These are phyloP conservation scores for Saturnispora mendoncae DNA, from an alignment of 805 yeast species.

Conservation along the genomic window DNA sequence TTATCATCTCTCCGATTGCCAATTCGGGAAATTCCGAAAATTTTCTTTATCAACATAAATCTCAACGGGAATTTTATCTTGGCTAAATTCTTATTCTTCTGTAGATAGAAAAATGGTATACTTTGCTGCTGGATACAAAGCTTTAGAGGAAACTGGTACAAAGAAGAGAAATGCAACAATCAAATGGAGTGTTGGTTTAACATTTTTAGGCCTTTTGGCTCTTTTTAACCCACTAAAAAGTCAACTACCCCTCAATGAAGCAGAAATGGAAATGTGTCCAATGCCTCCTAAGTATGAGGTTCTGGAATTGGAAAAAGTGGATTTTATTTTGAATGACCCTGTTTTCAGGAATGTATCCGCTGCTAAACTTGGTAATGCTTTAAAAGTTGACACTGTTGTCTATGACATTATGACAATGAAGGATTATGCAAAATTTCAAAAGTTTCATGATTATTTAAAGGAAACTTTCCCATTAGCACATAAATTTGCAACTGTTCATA, in stretches of 20 bases:
- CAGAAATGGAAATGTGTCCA: slow-evolving; percentile 17
- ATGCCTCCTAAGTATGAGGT: slow-evolving; percentile 18
- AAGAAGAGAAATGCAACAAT: neutral
- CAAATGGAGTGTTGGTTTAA: neutral
- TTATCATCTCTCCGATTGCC: neutral
- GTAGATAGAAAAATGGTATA: neutral
- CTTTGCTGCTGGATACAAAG: neutral
- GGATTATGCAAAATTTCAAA: slow-evolving; percentile 17
- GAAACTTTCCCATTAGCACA: slow-evolving; percentile 28
- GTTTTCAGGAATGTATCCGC: slow-evolving; percentile 31
- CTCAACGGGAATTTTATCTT: too few relatives aligned
- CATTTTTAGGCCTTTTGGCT: neutral
- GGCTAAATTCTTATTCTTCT: too few relatives aligned
- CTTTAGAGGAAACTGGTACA: neutral
- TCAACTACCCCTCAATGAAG: neutral
- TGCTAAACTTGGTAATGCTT: slow-evolving; percentile 37
- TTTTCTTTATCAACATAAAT: too few relatives aligned
- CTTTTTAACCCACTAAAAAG: slow-evolving; percentile 3
- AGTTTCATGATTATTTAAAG: slow-evolving; percentile 18
- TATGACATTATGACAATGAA: slow-evolving; percentile 16
- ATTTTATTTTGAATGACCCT: slow-evolving; percentile 28
- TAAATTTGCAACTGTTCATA: slow-evolving; percentile 35
- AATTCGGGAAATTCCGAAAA: neutral
- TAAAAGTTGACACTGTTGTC: slow-evolving; percentile 45
- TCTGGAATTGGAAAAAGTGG: slow-evolving; percentile 10